Conservation (phyloP, 345 rosid genomes). For the Eucalyptus brandiana region DNA sequence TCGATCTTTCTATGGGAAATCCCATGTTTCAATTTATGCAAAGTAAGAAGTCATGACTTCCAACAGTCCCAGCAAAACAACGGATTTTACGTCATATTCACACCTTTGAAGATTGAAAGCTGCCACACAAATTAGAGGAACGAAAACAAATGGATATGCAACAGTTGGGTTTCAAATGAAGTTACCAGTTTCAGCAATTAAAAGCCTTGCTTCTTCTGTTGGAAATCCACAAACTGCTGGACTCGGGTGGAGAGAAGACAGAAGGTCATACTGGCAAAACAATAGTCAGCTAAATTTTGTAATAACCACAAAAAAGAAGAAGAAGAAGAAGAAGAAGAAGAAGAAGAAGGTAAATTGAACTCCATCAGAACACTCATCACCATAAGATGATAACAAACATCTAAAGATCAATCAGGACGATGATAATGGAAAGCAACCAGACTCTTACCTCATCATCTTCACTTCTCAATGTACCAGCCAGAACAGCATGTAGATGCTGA, state of each 20-base stretch:
- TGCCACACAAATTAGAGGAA: background rate
- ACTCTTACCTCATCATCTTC: constrained; percentile 75
- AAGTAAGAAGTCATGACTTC: background rate
- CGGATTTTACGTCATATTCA: background rate
- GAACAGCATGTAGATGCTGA: constrained; percentile 68
- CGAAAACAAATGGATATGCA: background rate
- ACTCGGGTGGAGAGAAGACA: constrained; percentile 76
- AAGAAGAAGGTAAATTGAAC: background rate
- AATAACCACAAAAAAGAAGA: background rate
- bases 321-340: background rate
- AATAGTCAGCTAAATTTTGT: background rate
- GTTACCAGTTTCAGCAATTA: constrained; percentile 68
- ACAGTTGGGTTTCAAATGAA: background rate
- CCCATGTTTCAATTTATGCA: background rate
- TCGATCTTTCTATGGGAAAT: background rate
- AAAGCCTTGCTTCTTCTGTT: constrained; percentile 60
- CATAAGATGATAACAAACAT: background rate
- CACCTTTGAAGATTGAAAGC: background rate
- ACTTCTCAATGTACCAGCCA: constrained; percentile 54
- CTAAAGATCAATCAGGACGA: background rate
- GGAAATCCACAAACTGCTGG: constrained; percentile 94
- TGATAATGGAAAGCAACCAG: background rate
- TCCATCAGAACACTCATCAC: background rate
- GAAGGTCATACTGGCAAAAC: constrained; percentile 45
- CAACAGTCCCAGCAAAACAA: background rate